Percentiles rank a stretch among this genome's conserved stretches.
Evolutionary conservation across 2,329 filamentous ascomycete genomes (phyloP).

Genomic region (Alternaria novae-zelandiae): DNA sequence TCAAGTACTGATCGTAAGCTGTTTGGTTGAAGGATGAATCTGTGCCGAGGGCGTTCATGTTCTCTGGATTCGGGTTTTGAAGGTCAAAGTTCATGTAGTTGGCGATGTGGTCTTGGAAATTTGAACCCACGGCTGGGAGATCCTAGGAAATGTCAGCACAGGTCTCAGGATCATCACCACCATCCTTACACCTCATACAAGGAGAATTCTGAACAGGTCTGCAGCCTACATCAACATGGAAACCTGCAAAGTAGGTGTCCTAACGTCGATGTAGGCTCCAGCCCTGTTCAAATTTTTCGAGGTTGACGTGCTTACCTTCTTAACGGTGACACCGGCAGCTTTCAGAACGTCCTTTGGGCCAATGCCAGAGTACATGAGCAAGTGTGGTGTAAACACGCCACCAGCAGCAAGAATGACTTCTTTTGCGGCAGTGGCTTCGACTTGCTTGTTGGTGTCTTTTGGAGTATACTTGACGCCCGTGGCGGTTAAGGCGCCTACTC

Average conservation of each 20-base stretch:
- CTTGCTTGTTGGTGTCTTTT: slow-evolving; percentile 12
- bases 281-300: background rate
- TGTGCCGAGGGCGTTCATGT: slow-evolving; percentile 6
- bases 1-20: slow-evolving; percentile 26
- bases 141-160: background rate
- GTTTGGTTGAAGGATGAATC: slow-evolving; percentile 30
- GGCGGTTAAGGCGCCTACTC: background rate
- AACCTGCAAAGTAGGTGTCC: background rate
- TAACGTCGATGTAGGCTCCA: background rate
- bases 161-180: background rate
- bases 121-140: slow-evolving; percentile 26
- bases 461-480: slow-evolving; percentile 13
- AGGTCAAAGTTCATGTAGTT: slow-evolving; percentile 19
- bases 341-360: slow-evolving; percentile 26
- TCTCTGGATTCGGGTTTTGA: slow-evolving; percentile 4
- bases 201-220: background rate
- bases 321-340: slow-evolving; percentile 19
- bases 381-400: slow-evolving; percentile 62
- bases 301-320: slow-evolving; percentile 4
- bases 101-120: slow-evolving; percentile 26
- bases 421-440: slow-evolving; percentile 27
- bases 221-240: background rate
- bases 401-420: slow-evolving; percentile 68
- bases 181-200: background rate
- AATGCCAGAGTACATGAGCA: slow-evolving; percentile 44